phyloP scores from a whole-genome alignment of 1,139 yeast genomes.

The Scheffersomyces illinoinensis region DNA sequence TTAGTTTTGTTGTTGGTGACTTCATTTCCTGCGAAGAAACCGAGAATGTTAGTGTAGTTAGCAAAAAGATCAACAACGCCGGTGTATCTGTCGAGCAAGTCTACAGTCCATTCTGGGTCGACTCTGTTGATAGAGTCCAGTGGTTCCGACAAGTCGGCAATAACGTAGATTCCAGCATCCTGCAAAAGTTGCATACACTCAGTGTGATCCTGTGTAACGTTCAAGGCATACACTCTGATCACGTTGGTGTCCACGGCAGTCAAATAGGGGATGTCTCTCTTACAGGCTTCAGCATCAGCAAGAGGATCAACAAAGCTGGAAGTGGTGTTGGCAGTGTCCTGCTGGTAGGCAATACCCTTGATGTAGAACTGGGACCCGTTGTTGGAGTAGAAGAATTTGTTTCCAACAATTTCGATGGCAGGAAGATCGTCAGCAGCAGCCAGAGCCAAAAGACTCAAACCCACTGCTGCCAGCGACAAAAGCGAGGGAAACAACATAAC shows the following conservation, averaged over 20 bases:
- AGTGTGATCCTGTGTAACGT: conserved; percentile 79
- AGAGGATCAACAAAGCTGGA: conserved; percentile 68
- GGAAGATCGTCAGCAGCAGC: conserved; percentile 26
- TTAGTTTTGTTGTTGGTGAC: conserved; percentile 60
- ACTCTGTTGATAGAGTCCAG: conserved; percentile 72
- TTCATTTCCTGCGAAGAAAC: conserved; percentile 94
- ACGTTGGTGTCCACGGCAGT: conserved; percentile 79
- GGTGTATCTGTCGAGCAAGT: conserved; percentile 73
- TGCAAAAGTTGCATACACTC: conserved; percentile 84
- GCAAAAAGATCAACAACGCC: conserved; percentile 80
- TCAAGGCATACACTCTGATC: conserved; percentile 70
- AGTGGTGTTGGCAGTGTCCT: conserved; percentile 33
- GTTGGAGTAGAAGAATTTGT: conserved; percentile 45
- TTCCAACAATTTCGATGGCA: conserved; percentile 44
- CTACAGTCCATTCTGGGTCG: conserved; percentile 70
- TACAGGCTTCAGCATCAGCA: conserved; percentile 68
- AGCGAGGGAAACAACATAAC: background rate
- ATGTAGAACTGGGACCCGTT: conserved; percentile 48
- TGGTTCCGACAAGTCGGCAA: conserved; percentile 88
- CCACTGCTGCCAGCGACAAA: background rate
- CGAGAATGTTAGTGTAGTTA: conserved; percentile 79
- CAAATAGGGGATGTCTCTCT: conserved; percentile 77
- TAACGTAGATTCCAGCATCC: conserved; percentile 84
- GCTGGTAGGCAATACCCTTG: conserved; percentile 50
- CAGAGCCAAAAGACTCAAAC: background rate